Conservation (phyloP, 176 grass and related monocot species). For the Aegilops sharonensis region DNA sequence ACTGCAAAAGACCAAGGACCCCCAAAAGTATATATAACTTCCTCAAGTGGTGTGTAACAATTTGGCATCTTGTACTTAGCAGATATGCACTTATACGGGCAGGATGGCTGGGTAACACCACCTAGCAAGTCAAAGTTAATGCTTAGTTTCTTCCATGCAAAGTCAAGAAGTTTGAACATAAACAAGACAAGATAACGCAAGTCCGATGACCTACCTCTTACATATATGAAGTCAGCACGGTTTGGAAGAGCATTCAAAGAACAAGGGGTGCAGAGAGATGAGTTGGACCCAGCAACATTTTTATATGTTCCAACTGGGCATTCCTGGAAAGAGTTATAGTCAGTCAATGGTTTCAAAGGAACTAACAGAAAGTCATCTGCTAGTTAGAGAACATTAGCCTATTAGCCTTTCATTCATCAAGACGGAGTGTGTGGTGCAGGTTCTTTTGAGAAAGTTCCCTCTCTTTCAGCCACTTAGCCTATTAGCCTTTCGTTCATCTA, state of each 20-base stretch:
- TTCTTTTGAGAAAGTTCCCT: neutral
- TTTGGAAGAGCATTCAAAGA: slow-evolving; percentile 73
- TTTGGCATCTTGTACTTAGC: slow-evolving; percentile 98
- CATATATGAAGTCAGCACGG: slow-evolving; percentile 88
- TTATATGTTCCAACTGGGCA: slow-evolving; percentile 95
- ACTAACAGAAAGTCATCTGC: neutral
- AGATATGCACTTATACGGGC: slow-evolving; percentile 91
- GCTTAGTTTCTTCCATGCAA: slow-evolving; percentile 9
- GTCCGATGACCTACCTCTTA: slow-evolving; percentile 68
- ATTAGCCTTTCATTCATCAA: neutral
- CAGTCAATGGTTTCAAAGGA: neutral
- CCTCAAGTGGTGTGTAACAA: slow-evolving; percentile 96
- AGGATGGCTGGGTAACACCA: slow-evolving; percentile 75
- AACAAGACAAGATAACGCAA: slow-evolving; percentile 22
- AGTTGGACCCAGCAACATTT: slow-evolving; percentile 73
- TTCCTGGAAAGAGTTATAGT: slow-evolving; percentile 66
- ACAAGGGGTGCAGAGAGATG: slow-evolving; percentile 82
- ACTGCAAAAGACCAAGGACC: slow-evolving; percentile 90
- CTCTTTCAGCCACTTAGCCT: neutral
- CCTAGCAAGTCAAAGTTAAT: slow-evolving; percentile 56
- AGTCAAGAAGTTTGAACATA: slow-evolving; percentile 12
- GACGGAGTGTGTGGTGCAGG: neutral
- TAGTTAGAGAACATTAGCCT: neutral
- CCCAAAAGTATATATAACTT: slow-evolving; percentile 88
- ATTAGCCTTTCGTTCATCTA: neutral